Base-by-base conservation (phyloP, 1,284 basidiomycete genomes). In the Marasmius fiardii region DNA sequence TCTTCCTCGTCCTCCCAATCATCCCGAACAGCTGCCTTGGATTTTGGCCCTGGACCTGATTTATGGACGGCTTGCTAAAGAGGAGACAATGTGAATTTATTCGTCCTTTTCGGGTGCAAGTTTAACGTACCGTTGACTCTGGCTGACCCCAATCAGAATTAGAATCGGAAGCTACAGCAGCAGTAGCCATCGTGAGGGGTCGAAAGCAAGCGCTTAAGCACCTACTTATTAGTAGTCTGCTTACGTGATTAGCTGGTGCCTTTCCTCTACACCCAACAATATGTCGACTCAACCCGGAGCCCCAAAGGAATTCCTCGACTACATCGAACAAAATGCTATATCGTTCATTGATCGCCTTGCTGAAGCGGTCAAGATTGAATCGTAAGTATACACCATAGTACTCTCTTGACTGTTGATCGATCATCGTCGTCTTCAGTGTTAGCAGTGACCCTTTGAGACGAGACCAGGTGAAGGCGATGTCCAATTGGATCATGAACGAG, bases 301-400 rank as follows among this genome's bases (percentile, higher is more conserved):
- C 34, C 78, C 79, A 28, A 23, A 68, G 28, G 73, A 76, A 48
- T 76, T 81, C 54, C 64, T 79, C 55, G 62, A 71, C 24, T 80
- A 70, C 61, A 78, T 97, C 67, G 86, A 94, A 63, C 71, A 76
- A 37, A 85, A 95, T 65, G 77, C 88, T 55, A 77, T 84, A 55
- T 72, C 73, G 43, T 95, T 95, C 68, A 90, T 98, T 60, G 71
- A 85, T 56, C 81, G 93, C 48, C 83, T 96, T 21, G 77, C 82
- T 4, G 80, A 90, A 45, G 92, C 94, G n/a, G 92, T 97, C 57
- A 84, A 86, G 39, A 96, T 97, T 61, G 91, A 93, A 52, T 92
- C 90, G 92, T 92, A 62, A 61, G 74, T 47, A n/a, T 18, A 24
- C 41, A 43, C 33, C 12, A 6, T 51, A 12, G 41, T 45, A 10